phyloP scores from a whole-genome alignment of 2,329 filamentous ascomycete genomes.

The Talaromyces sp. region DNA sequence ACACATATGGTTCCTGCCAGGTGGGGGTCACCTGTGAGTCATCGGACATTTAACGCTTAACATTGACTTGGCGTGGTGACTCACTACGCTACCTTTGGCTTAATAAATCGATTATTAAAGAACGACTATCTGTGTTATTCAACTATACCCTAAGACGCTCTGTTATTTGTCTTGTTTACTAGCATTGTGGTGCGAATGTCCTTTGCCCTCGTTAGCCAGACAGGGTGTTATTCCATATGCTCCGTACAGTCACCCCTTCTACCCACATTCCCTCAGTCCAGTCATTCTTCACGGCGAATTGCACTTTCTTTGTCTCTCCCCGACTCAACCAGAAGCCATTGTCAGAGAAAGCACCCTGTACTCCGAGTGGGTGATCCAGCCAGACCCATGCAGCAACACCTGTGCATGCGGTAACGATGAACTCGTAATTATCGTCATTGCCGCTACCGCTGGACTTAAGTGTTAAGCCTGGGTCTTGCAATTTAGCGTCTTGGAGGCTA shows the following conservation, averaged over 20 bases:
- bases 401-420: background rate
- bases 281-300: background rate
- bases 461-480: background rate
- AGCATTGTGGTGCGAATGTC: too few species aligned
- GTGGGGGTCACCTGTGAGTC: background rate
- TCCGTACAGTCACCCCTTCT: background rate
- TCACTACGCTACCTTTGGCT: background rate
- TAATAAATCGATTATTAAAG: background rate
- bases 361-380: constrained; percentile 1
- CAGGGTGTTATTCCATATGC: constrained; percentile 1
- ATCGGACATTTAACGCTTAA: background rate
- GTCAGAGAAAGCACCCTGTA: constrained; percentile 2
- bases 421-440: background rate
- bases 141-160: background rate
- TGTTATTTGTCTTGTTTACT: background rate
- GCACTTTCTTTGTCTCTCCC: background rate
- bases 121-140: background rate
- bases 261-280: background rate
- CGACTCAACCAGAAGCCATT: background rate
- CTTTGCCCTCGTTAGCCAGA: background rate
- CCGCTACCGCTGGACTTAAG: background rate
- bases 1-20: too few species aligned
- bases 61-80: background rate
- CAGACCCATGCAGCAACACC: constrained; percentile 1
- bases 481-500: background rate